These are phyloP conservation scores for Chalciporus chontae DNA, from an alignment of 768 basidiomycete genomes.

Conservation along the genomic window DNA sequence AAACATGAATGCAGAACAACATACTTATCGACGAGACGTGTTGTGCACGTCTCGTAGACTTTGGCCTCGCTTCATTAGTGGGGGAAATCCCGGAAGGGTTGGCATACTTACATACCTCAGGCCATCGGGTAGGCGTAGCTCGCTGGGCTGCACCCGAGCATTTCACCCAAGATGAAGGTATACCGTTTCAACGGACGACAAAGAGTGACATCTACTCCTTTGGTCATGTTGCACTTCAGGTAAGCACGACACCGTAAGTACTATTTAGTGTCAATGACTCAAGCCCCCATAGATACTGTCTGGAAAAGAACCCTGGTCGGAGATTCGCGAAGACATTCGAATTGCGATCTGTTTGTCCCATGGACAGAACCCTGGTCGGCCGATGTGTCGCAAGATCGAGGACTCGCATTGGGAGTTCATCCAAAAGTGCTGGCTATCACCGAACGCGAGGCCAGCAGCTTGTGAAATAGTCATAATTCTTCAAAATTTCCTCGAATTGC, in stretches of 20 bases:
- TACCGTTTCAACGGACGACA: not conserved
- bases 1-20: conserved; percentile 1
- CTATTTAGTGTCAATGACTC: no score
- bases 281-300: not conserved
- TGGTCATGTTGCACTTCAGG: conserved; percentile 7
- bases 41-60: conserved; percentile 3
- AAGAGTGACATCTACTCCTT: conserved; percentile 13
- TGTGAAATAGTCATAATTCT: no score
- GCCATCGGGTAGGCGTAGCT: not conserved
- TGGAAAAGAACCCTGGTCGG: not conserved
- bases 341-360: not conserved
- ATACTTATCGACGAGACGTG: conserved; percentile 7
- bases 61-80: conserved; percentile 6
- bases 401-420: conserved; percentile 7
- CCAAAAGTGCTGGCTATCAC: conserved; percentile 3
- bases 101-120: conserved; percentile 3
- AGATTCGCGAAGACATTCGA: not conserved
- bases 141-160: conserved; percentile 13
- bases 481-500: no score
- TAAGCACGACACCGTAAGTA: not conserved
- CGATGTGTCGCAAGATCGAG: conserved; percentile 2
- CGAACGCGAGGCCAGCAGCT: conserved; percentile 1
- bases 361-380: conserved; percentile 5
- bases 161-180: not conserved
- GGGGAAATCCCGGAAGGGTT: conserved; percentile 7